Conservation (phyloP, 1,139 yeast species). For the Debaryomycetaceae sp. region DNA sequence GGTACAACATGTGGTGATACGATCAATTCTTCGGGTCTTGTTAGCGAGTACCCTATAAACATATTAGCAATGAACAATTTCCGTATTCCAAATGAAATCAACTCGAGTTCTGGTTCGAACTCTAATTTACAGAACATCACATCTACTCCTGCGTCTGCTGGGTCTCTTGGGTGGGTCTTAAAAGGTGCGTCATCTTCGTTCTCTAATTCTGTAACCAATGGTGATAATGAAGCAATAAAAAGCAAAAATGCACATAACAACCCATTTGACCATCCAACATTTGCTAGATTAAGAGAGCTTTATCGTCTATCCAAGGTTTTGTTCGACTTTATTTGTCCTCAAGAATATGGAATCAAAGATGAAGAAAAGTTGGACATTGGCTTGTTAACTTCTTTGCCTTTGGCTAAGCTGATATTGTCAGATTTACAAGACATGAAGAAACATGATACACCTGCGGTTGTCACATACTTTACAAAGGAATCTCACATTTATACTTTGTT, state of each 20-base stretch:
- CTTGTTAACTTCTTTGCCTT: conserved; percentile 85
- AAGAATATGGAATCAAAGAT: conserved; percentile 96
- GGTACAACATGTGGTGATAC: conserved; percentile 47
- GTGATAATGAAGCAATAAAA: conserved; percentile 21
- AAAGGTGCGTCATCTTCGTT: conserved; percentile 43
- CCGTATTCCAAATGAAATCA: conserved; percentile 44
- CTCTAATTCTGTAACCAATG: conserved; percentile 20
- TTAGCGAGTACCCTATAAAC: conserved; percentile 78
- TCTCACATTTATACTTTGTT: conserved; percentile 92
- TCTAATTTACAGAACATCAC: conserved; percentile 27
- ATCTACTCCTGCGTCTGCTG: conserved; percentile 48
- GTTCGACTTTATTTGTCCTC: conserved; percentile 97
- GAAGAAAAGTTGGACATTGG: conserved; percentile 97
- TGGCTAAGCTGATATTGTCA: conserved; percentile 80
- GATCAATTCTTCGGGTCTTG: conserved; percentile 59
- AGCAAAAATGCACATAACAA: conserved; percentile 31
- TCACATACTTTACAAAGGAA: conserved; percentile 93
- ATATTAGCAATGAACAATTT: conserved; percentile 74
- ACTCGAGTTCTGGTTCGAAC: conserved; percentile 22
- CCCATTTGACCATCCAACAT: conserved; percentile 81
- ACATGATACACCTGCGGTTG: conserved; percentile 76
- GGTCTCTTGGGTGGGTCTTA: conserved; percentile 73
- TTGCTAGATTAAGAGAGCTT: conserved; percentile 78
- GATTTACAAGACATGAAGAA: conserved; percentile 81
- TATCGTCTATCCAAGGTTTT: conserved; percentile 87